A percentile compares a stretch with the other conserved stretches of the same genome.
Evolutionary conservation across 371 early-diverging fungal species (phyloP).

Genomic region (Mucor racemosus): DNA sequence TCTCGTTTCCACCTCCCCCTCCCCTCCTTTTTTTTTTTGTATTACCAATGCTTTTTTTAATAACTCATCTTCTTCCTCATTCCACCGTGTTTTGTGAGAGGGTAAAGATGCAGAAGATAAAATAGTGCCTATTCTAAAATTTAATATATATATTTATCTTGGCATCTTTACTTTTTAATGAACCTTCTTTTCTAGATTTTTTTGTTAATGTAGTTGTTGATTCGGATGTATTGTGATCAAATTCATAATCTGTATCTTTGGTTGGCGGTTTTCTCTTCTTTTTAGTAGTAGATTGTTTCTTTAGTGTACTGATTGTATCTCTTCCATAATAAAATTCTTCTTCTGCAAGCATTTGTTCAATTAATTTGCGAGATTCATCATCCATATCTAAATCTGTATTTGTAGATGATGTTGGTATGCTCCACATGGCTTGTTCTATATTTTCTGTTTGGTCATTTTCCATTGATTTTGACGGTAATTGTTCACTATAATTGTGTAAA

Average conservation of each 20-base stretch:
- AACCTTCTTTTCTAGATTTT: constrained; percentile 29
- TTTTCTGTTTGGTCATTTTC: neutral
- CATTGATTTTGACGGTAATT: neutral
- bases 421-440: neutral
- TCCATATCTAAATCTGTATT: constrained; percentile 52
- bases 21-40: neutral
- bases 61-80: constrained; percentile 45
- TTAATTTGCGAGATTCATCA: constrained; percentile 60
- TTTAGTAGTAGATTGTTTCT: constrained; percentile 1
- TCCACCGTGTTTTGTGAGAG: constrained; percentile 69
- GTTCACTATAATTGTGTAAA: neutral
- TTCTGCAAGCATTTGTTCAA: constrained; percentile 75
- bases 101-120: constrained; percentile 62
- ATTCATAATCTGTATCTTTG: constrained; percentile 4
- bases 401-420: neutral
- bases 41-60: constrained; percentile 56
- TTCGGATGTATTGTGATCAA: neutral
- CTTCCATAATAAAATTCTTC: constrained; percentile 66
- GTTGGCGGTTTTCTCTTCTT: neutral
- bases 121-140: neutral
- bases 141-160: neutral
- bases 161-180: neutral
- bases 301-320: constrained; percentile 29
- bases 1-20: neutral
- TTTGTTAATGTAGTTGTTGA: neutral